Conservation (phyloP, 2,329 filamentous ascomycete genomes). For the Bipolaris zeicola region DNA sequence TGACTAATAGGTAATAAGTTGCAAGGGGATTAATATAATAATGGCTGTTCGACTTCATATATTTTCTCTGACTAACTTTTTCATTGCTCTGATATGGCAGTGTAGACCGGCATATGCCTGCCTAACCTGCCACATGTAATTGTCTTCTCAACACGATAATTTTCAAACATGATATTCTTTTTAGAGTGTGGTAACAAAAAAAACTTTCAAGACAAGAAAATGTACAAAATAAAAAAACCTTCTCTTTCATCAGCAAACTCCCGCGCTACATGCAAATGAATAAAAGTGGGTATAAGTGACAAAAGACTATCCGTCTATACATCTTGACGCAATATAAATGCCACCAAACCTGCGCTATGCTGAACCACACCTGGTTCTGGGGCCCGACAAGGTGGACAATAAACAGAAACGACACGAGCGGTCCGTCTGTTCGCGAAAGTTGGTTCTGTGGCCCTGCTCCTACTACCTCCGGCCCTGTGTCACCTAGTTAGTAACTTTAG, state of each 20-base stretch:
- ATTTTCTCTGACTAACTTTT: too few species aligned
- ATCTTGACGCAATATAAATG: constrained; percentile 18
- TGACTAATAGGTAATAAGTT: too few species aligned
- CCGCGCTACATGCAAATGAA: constrained; percentile 13
- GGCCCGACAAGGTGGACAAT: constrained; percentile 13
- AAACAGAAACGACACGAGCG: constrained; percentile 14
- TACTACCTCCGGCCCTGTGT: constrained; percentile 12
- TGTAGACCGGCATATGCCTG: too few species aligned
- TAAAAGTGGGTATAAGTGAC: constrained; percentile 20
- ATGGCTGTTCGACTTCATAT: too few species aligned
- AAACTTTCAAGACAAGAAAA: too few species aligned
- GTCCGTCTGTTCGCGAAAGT: constrained; percentile 2
- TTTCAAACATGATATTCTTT: too few species aligned
- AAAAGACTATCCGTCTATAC: constrained; percentile 17
- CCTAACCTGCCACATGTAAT: too few species aligned
- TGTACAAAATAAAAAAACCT: neutral
- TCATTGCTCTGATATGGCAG: too few species aligned
- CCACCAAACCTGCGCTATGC: constrained; percentile 18
- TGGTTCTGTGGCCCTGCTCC: neutral
- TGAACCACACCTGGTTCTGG: constrained; percentile 15
- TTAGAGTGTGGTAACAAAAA: too few species aligned
- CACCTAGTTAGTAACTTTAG: neutral
- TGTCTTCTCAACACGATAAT: too few species aligned
- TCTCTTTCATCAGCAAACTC: neutral
- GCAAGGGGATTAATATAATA: too few species aligned